Conservation (phyloP, 2,329 filamentous ascomycete species). For the Pseudovirgaria hyperparasitica region DNA sequence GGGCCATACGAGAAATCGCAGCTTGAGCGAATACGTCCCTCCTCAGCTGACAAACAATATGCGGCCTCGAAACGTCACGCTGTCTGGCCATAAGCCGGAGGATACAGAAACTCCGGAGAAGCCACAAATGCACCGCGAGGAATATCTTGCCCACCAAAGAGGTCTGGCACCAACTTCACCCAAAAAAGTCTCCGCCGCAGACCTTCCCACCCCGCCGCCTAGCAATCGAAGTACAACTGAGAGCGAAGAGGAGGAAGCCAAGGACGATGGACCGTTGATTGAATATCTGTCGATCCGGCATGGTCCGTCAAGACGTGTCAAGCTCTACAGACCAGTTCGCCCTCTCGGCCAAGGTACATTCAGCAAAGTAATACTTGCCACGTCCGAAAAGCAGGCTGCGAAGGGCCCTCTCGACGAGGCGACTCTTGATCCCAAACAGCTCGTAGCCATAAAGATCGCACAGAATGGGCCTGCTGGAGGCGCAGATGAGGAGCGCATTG, state of each 20-base stretch:
- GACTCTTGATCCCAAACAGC: constrained; percentile 53
- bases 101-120: constrained; percentile 31
- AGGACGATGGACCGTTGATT: constrained; percentile 25
- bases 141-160: constrained; percentile 65
- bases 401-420: constrained; percentile 32
- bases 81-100: constrained; percentile 34
- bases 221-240: constrained; percentile 49
- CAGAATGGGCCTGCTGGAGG: constrained; percentile 90
- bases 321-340: constrained; percentile 69
- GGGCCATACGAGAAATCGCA: constrained; percentile 59
- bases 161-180: constrained; percentile 60
- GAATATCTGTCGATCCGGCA: constrained; percentile 34
- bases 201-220: constrained; percentile 63
- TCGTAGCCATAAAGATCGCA: constrained; percentile 92
- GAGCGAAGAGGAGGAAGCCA: constrained; percentile 36
- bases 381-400: constrained; percentile 49
- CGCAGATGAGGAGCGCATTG: constrained; percentile 82
- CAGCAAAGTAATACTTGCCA: constrained; percentile 84
- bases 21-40: constrained; percentile 77
- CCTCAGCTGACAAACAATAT: constrained; percentile 55
- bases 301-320: constrained; percentile 55
- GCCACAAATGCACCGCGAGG: constrained; percentile 58
- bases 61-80: constrained; percentile 57
- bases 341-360: constrained; percentile 87
- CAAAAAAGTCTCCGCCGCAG: constrained; percentile 11